A percentile compares a stretch with the other conserved stretches of the same genome.
phyloP scores from a whole-genome alignment of 768 basidiomycete species.

The Coprinellus micaceus region DNA sequence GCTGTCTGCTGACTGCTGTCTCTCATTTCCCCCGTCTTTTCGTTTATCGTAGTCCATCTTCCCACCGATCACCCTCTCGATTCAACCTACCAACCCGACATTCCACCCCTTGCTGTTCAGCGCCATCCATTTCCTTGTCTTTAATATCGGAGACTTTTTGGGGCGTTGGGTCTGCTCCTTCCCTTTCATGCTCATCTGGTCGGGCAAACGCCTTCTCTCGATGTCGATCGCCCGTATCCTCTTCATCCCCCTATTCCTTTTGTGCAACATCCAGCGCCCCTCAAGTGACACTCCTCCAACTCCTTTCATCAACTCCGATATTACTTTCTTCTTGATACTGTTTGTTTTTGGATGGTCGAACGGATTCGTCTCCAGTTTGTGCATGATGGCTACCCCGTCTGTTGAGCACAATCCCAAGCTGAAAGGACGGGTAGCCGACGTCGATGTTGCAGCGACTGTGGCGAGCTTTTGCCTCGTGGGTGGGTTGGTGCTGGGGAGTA shows the following conservation, averaged over 20 bases:
- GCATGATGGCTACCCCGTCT: conserved; percentile 82
- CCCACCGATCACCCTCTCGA: conserved; percentile 80
- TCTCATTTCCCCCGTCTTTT: conserved; percentile 6
- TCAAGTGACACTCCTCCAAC: conserved; percentile 24
- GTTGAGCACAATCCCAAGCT: conserved; percentile 74
- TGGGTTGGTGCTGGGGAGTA: conserved; percentile 72
- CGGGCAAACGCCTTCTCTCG: conserved; percentile 53
- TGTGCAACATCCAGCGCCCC: conserved; percentile 75
- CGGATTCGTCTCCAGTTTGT: conserved; percentile 74
- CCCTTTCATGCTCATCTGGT: conserved; percentile 66
- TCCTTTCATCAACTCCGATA: conserved; percentile 72
- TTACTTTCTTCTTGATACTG: conserved; percentile 70
- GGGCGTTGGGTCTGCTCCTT: conserved; percentile 69
- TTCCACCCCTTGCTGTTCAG: conserved; percentile 83
- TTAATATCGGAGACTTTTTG: conserved; percentile 67
- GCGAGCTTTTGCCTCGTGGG: conserved; percentile 74
- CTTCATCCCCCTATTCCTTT: conserved; percentile 84
- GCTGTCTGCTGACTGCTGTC: not conserved
- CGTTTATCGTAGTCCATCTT: conserved; percentile 62
- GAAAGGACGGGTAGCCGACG: conserved; percentile 66
- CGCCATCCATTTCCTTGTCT: conserved; percentile 71
- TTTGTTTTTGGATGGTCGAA: conserved; percentile 74
- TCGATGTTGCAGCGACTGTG: conserved; percentile 82
- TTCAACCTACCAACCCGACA: conserved; percentile 58
- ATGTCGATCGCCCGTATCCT: conserved; percentile 69